Evolutionary conservation across 441 rosid genomes (phyloP), one percentile per base, ranked within the genome.

Genomic region (Adansonia gregorii): DNA sequence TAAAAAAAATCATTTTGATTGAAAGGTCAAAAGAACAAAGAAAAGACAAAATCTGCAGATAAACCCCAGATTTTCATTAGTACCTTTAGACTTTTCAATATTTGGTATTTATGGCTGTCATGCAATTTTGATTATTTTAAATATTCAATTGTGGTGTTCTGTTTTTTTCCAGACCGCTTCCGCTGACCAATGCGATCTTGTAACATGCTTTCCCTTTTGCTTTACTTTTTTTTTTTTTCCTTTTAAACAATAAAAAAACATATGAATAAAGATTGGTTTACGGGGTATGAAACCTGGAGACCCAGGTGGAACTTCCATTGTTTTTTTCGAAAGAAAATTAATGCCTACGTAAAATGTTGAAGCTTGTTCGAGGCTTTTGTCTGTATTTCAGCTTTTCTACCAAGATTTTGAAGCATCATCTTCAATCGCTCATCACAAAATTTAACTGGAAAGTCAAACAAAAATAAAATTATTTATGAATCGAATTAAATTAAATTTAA

Each of bases 121-220:
- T 27, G 55, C 70, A 66, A 46, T 70, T 63, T 35, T n/a, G 12
- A 15, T 20, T 10, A 48, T 10, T 20, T 46, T 20, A 67, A 24
- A 48, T 67, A 67, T 46, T 19, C 6, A 11, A 20, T 10, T 17
- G 10, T 3, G 56, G 56, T 19, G 7, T 9, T 20, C 46, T 20
- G 35, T 64, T 19, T 48, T 67, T 10, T 22, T 60, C 10, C 75
- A 31, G 76, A 80, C 82, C 77, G 80, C 58, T 65, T 55, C 65
- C 70, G 15, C 68, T 39, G 65, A 17, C 51, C 45, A 24, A 80
- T 43, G 12, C 71, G 41, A n/a, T 58, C 17, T 46, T 69, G 12
- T 24, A 27, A 49, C 39, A 22, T 48, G 39, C 17, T 39, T 66
- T 3, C 48, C 3, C 20, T 64, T 24, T 41, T 15, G 17, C 15